Evolutionary conservation across 768 basidiomycete genomes (phyloP).

Genomic region (Macrocybe gigantea): DNA sequence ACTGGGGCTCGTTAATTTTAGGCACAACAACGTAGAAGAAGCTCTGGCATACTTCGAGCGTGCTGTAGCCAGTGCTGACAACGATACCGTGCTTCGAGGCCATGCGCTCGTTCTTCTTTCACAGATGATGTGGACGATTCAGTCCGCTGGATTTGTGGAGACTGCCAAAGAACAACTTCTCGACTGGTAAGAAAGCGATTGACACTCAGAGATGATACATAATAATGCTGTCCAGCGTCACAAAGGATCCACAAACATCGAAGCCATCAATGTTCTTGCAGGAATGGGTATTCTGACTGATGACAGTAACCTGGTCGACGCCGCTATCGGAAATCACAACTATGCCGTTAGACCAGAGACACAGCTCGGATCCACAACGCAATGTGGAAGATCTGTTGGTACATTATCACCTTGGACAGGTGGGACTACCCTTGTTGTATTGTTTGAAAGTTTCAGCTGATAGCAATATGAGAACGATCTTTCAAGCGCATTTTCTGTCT

Average conservation of each 20-base stretch:
- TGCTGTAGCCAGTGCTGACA: constrained; percentile 51
- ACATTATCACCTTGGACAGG: constrained; percentile 71
- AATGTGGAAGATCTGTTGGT: constrained; percentile 69
- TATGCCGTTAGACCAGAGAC: constrained; percentile 60
- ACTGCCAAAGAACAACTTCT: constrained; percentile 73
- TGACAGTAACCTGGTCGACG: constrained; percentile 79
- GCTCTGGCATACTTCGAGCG: constrained; percentile 66
- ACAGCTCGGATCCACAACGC: constrained; percentile 60
- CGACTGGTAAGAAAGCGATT: constrained; percentile 56
- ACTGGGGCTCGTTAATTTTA: constrained; percentile 67
- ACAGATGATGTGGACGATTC: constrained; percentile 79
- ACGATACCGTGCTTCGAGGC: constrained; percentile 45
- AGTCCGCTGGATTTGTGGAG: constrained; percentile 70
- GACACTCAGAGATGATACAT: neutral
- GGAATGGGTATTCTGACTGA: constrained; percentile 84
- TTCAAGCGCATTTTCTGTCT: constrained; percentile 41
- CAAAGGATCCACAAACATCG: constrained; percentile 72
- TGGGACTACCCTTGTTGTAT: constrained; percentile 22
- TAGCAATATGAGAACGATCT: constrained; percentile 29
- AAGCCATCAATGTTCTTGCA: constrained; percentile 77
- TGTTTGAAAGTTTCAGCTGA: neutral
- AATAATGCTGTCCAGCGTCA: constrained; percentile 46
- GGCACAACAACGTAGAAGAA: constrained; percentile 50
- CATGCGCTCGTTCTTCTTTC: constrained; percentile 78
- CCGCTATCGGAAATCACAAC: constrained; percentile 77